Evolutionary conservation across 345 rosid genomes (phyloP), one percentile per base, ranked within the genome.

Genomic region (Chamaenerion angustifolium): DNA sequence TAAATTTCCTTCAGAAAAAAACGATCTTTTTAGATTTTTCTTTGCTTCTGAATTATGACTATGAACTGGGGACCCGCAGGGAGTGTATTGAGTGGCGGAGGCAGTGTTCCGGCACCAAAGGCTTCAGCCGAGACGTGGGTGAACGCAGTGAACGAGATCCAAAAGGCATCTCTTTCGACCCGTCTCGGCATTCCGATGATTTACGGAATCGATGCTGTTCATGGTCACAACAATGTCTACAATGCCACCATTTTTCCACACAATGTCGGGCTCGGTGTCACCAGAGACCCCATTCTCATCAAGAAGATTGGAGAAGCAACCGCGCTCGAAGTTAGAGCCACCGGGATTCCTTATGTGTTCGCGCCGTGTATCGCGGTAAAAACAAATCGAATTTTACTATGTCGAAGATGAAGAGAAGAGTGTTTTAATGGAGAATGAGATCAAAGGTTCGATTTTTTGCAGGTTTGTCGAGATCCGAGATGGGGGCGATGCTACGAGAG

Each of bases 1-100:
- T 21, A 21, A 21, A 21, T 21, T 21, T 21, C 25, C 4, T 21
- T 1, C 25, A 21, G n/a, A n/a, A 21, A 0, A 21, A 21, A 21
- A 0, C 25, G 3, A 21, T 21, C 25, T 21, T 21, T 21, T 21
- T 21, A 21, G 25, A 4, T 21, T 21, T 21, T 21, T 21, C 25
- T 21, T 21, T 21, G 25, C 25, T 21, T 21, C 25, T 21, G 25
- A 21, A 21, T 21, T 2, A 2, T 21, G 25, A 21, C 4, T 21
- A 21, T 21, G 25, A 4, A 4, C 4, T 21, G 25, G 25, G 25
- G 25, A 21, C 4, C 4, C 4, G 55, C 51, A 86, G 96, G 96
- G 62, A 88, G 97, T 68, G 82, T 88, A 42, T 59, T 88, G 71
- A 88, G 97, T 45, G 97, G 93, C 42, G 97, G 97, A 59, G 97